phyloP scores from a whole-genome alignment of 1,284 basidiomycete species.

The Phellopilus nigrolimitatus region DNA sequence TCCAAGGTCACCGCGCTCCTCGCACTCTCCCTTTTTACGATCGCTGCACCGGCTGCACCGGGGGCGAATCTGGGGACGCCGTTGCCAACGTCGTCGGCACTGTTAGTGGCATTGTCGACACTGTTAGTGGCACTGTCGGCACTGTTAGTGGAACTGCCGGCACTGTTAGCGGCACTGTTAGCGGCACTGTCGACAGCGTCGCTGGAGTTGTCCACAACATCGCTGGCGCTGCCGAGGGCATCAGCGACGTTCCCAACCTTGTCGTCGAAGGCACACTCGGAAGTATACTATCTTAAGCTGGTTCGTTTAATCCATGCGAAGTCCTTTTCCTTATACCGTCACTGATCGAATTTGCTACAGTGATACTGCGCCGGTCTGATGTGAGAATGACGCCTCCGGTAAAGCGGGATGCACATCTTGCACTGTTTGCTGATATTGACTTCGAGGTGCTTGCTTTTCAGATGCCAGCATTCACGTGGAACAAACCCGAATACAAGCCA shows the following conservation, averaged over 20 bases:
- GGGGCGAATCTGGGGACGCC: not conserved
- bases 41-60: conserved; percentile 6
- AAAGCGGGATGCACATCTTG: not conserved
- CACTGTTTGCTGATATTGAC: no score
- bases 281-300: no score
- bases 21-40: conserved; percentile 16
- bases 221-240: no score
- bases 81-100: not conserved
- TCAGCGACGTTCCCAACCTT: no score
- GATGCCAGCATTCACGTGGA: no score
- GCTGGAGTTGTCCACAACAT: no score
- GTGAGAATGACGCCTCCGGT: conserved; percentile 6
- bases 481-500: not conserved
- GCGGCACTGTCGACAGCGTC: no score
- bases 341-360: not conserved
- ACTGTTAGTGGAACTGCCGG: no score
- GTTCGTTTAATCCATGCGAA: not conserved
- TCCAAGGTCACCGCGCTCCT: conserved; percentile 4
- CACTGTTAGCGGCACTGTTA: no score
- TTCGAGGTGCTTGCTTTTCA: no score
- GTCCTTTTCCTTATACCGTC: not conserved
- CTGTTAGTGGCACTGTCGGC: not conserved
- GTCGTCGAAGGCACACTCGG: no score
- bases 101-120: conserved; percentile 1
- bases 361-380: not conserved